These are phyloP conservation scores for barley (Hordeum vulgare) DNA, from an alignment of 176 grass and related monocot species.

Conservation along the genomic window DNA sequence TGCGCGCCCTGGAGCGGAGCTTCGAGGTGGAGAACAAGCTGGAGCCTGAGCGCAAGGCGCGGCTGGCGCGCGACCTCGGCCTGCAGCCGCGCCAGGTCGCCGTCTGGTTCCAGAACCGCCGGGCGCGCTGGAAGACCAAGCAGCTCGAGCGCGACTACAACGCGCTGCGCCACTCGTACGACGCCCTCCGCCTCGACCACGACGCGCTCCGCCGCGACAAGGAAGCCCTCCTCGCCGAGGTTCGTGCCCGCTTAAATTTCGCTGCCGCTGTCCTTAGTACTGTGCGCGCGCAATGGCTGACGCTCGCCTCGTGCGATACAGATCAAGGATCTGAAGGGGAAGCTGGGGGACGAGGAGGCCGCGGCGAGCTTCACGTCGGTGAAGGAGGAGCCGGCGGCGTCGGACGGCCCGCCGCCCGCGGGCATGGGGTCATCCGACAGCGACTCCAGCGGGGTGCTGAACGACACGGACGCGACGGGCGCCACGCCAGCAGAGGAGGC, in stretches of 20 bases:
- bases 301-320: not conserved
- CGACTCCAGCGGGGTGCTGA: conserved; percentile 65
- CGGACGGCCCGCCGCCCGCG: conserved; percentile 23
- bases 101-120: conserved; percentile 98
- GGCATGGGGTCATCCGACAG: conserved; percentile 58
- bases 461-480: conserved; percentile 30
- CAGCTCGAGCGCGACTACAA: conserved; percentile 82
- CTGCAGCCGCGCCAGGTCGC: conserved; percentile 93
- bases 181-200: conserved; percentile 42
- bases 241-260: not conserved
- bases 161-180: conserved; percentile 48
- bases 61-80: conserved; percentile 74
- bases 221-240: conserved; percentile 57
- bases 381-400: conserved; percentile 52
- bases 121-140: conserved; percentile 95
- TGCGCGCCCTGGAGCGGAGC: conserved; percentile 72
- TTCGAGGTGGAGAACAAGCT: conserved; percentile 98
- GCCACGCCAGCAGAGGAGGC: not conserved
- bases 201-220: conserved; percentile 50
- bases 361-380: conserved; percentile 61
- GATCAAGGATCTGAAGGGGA: conserved; percentile 74
- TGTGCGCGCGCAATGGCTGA: not conserved
- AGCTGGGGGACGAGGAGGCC: conserved; percentile 42
- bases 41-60: conserved; percentile 79
- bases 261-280: not conserved